Evolutionary conservation across 73 alveolate genomes (phyloP), one percentile per base, ranked within the genome.

Genomic region (Symbiodinium natans): DNA sequence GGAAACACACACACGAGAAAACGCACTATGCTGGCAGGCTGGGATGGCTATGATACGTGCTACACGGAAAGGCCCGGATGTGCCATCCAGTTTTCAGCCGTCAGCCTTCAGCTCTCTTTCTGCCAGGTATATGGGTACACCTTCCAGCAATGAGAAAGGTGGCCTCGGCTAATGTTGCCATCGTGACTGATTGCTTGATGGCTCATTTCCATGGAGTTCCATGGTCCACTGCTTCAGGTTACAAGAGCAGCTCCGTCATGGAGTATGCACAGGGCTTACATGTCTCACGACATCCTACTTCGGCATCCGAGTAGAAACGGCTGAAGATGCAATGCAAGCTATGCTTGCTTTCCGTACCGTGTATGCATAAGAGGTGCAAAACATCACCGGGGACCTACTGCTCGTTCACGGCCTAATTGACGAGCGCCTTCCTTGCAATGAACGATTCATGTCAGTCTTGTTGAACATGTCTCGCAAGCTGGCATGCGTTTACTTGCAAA

Each of bases 31-130:
- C 43, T 36, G 27, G 82, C 6, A 90, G 98, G 92, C 73, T 92
- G 98, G 98, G 98, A 92, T 48, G 98, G 98, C 83, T 92, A 92
- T 83, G 98, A 92, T 84, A 92, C 98, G 41, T 92, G 98, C 92
- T 92, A 92, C 43, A 92, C 98, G 17, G 98, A 92, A 48, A 48
- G 98, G 95, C 74, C 86, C 82, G 29, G 2, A 10, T 19, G 4
- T 40, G 33, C 63, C 56, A 9, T 77, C 15, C 11, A 1, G 41
- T 4, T 41, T 25, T 13, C 29, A 36, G 68, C 56, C 68, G 83
- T 15, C 39, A 0, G 83, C 83, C 9, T 33, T 10, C n/a, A n/a
- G n/a, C n/a, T n/a, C n/a, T 34, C 6, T 74, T 29, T 77, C 36
- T 77, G 40, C n/a, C 68, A 88, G 95, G 92, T 92, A 92, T 80